Percentiles rank a stretch among this genome's conserved stretches.
phyloP scores from a whole-genome alignment of 306 rosid genomes.

The Vigna unguiculata region DNA sequence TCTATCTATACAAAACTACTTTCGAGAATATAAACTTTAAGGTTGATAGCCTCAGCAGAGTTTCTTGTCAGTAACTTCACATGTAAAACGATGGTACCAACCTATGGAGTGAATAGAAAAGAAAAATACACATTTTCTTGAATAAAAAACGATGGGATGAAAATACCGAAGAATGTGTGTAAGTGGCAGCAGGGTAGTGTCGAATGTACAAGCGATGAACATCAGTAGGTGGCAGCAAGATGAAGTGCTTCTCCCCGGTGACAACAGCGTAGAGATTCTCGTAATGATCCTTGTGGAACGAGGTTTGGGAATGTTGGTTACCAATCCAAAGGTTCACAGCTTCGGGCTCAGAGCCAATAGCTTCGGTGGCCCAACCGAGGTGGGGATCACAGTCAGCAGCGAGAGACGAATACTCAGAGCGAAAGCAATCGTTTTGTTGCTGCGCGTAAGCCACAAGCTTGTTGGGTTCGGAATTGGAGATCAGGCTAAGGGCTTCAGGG shows the following conservation, averaged over 20 bases:
- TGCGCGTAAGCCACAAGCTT: slow-evolving; percentile 71
- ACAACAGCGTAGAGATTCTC: slow-evolving; percentile 90
- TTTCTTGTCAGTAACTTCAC: too few species aligned
- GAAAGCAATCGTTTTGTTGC: slow-evolving; percentile 84
- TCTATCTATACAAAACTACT: too few species aligned
- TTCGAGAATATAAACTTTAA: too few species aligned
- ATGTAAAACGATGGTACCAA: not conserved
- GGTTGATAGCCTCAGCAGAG: too few species aligned
- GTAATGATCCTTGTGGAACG: slow-evolving; percentile 82
- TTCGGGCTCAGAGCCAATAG: slow-evolving; percentile 69
- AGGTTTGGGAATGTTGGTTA: slow-evolving; percentile 62
- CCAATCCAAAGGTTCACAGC: slow-evolving; percentile 92
- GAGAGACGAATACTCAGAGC: slow-evolving; percentile 65
- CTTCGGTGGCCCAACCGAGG: slow-evolving; percentile 72
- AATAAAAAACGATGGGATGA: not conserved
- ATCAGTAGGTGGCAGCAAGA: slow-evolving; percentile 82
- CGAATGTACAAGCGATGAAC: slow-evolving; percentile 76
- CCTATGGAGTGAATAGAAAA: not conserved
- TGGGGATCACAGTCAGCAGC: slow-evolving; percentile 66
- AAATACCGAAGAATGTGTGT: slow-evolving; percentile 59
- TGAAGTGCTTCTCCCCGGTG: slow-evolving; percentile 72
- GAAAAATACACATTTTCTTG: not conserved
- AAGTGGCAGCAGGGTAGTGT: slow-evolving; percentile 71
- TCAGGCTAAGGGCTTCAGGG: slow-evolving; percentile 50
- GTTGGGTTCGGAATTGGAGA: slow-evolving; percentile 35